These are phyloP conservation scores for Bertia moriformis DNA, from an alignment of 2,329 filamentous ascomycete species.

Conservation along the genomic window DNA sequence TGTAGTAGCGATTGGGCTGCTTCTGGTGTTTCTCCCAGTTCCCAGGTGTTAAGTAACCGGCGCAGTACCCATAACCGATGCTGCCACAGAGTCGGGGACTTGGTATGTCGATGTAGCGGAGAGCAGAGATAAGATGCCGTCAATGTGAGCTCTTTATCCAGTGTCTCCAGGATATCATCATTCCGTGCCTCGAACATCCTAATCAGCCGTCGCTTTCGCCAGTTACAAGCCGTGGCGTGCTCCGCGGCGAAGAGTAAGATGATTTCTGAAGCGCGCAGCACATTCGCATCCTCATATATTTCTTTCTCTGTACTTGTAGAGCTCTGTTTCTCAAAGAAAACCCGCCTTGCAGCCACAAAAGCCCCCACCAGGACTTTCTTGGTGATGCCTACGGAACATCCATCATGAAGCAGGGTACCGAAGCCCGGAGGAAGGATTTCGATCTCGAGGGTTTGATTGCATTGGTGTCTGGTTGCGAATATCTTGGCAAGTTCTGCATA, in stretches of 20 bases:
- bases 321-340: not conserved
- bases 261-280: not conserved
- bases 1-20: too few species aligned
- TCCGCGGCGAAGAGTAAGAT: not conserved
- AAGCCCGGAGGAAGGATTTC: not conserved
- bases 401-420: not conserved
- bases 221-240: not conserved
- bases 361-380: not conserved
- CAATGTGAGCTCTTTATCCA: not conserved
- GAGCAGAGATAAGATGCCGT: not conserved
- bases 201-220: not conserved
- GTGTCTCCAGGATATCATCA: not conserved
- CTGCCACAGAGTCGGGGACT: not conserved
- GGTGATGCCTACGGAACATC: not conserved
- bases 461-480: not conserved
- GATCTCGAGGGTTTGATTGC: not conserved
- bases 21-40: too few species aligned
- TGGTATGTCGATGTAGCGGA: not conserved
- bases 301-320: not conserved
- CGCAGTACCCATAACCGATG: not conserved
- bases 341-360: not conserved
- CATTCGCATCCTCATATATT: not conserved
- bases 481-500: not conserved
- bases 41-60: too few species aligned
- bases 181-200: not conserved